Evolutionary conservation across 306 rosid genomes (phyloP), one percentile per base, ranked within the genome.

Genomic region (Clitoria ternatea): DNA sequence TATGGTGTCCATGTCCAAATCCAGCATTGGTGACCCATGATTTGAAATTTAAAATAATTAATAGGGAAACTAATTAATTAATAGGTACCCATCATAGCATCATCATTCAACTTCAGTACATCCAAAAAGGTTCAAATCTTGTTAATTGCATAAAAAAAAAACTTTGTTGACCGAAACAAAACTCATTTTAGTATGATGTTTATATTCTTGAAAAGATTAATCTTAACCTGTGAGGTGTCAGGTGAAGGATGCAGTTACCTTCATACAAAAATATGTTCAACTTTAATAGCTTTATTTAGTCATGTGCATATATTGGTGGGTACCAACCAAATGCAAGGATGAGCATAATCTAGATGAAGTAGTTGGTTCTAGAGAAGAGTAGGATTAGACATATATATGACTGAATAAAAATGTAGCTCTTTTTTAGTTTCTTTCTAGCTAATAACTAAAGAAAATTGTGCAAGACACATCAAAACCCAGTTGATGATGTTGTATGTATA

Each of bases 1-100:
- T 29, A 26, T 29, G 4, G 72, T 69, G 66, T 79, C 50, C 76
- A 80, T 69, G 66, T 79, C 50, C 76, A 80, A 14, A 36, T 66
- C 70, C 71, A 61, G 32, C 62, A 30, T 70, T 74, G 26, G 48
- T 73, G 72, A 23, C 53, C 69, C 81, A 74, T 74, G 35, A 74
- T 80, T 52, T 45, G 59, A 79, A 45, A 8, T 45, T 66, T 11
- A 5, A 14, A 33, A 53, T 22, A 18, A 56, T 22, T 56, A 49
- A 30, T 22, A 44, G 7, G 30, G 26, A 32, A 17, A 67, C n/a
- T 45, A 39, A 70, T 54, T 20, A 36, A 37, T 15, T 61, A 30
- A 32, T 44, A 14, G n/a, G n/a, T n/a, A n/a, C n/a, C 29, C 24
- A 32, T 60, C 32, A 29, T 29, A 29, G 2, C 32, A 29, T 29